Base-by-base conservation (phyloP, 768 basidiomycete species). In the Coprinopsis marcescibilis region DNA sequence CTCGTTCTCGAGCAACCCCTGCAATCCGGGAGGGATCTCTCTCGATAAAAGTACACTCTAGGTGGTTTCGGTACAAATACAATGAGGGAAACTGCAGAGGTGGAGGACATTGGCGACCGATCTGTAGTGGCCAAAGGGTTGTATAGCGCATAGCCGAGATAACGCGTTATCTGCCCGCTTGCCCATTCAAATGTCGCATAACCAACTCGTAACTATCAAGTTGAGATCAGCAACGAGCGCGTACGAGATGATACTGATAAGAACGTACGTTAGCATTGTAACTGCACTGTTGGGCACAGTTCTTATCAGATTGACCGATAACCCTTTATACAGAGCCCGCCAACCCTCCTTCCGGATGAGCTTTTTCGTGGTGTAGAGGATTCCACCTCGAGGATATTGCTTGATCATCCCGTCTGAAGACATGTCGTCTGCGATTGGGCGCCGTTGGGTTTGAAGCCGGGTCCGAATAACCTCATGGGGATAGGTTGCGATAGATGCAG, bases 381-480 rank as follows among this genome's bases (percentile, higher is more conserved):
- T 68, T n/a, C 89, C 88, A 44, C 79, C 71, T 48, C 71, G 68
- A 4, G 72, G 68, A 49, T 80, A 74, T 25, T 65, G 58, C 57
- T 72, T 77, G 57, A 81, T 55, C 77, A 81, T 78, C 20, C 80
- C 78, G 43, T 80, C 77, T 12, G 80, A 80, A 3, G 77, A 77
- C 54, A 76, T 57, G 52, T 75, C 75, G 54, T 75, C 75, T 35
- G 75, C 70, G 39, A 87, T 69, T 36, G 80, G 84, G 43, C 80
- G 77, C 48, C 78, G 74, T 55, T 84, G 80, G 3, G 95, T 94
- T 65, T 99, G 96, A 39, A 98, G 67, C 4, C 95, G 81, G n/a
- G 96, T 98, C n/a, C 96, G 87, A 27, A 99, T 76, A 35, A 99
- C 96, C 65, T 99, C 96, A 66, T 99, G 96, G 1, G 96, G 96